These are phyloP conservation scores for Mortierella sp. DNA, from an alignment of 371 early-diverging fungal genomes.

Conservation along the genomic window DNA sequence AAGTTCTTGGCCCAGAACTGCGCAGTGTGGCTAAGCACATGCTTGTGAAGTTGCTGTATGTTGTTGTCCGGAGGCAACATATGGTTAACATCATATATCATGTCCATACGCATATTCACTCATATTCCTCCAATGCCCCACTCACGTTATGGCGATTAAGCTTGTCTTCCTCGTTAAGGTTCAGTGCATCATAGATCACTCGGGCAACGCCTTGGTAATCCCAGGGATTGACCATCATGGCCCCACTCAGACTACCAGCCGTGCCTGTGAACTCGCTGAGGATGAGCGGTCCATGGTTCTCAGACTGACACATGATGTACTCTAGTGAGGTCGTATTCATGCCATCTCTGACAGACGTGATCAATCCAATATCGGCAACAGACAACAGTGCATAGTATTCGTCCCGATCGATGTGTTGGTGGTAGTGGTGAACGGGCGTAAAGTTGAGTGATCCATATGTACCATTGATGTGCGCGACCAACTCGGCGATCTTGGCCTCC, in stretches of 20 bases:
- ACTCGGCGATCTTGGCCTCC: slow-evolving; percentile 88
- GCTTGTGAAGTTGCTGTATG: slow-evolving; percentile 82
- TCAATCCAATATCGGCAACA: slow-evolving; percentile 94
- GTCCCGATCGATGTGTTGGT: slow-evolving; percentile 92
- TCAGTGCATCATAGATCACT: slow-evolving; percentile 90
- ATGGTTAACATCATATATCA: no score
- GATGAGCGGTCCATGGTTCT: slow-evolving; percentile 91
- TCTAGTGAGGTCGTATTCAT: slow-evolving; percentile 99
- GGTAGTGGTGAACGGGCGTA: slow-evolving; percentile 95
- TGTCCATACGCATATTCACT: no score
- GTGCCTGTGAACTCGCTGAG: slow-evolving; percentile 98
- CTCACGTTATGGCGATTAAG: slow-evolving; percentile 76
- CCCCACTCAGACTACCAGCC: slow-evolving; percentile 90
- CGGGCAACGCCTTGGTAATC: slow-evolving; percentile 94
- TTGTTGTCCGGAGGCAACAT: no score
- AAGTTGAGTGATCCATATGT: slow-evolving; percentile 95
- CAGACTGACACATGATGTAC: slow-evolving; percentile 97
- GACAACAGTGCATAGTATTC: slow-evolving; percentile 97
- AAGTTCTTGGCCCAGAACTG: slow-evolving; percentile 93
- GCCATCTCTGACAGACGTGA: slow-evolving; percentile 98
- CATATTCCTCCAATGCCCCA: no score
- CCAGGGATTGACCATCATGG: slow-evolving; percentile 98
- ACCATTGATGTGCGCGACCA: slow-evolving; percentile 94
- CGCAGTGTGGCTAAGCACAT: slow-evolving; percentile 92
- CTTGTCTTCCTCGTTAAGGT: slow-evolving; percentile 87